Conservation (phyloP, 1,284 basidiomycete species). For the Meira nashicola region DNA sequence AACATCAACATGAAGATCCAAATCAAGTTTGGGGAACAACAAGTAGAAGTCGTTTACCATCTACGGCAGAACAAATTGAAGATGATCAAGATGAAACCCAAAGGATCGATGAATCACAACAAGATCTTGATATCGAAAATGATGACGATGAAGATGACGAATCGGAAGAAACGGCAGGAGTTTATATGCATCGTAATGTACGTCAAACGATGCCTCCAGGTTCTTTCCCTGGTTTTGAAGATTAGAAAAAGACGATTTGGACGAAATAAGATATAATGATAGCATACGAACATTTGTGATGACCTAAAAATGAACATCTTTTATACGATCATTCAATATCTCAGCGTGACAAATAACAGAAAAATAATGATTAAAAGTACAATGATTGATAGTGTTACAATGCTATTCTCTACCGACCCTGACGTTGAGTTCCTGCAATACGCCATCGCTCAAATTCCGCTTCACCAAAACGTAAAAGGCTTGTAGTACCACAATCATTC, state of each 20-base stretch:
- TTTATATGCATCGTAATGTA: conserved; percentile 31
- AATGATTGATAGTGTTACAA: too few species aligned
- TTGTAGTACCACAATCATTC: conserved; percentile 81
- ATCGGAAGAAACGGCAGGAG: conserved; percentile 21
- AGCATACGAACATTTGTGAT: too few species aligned
- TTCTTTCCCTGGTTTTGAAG: conserved; percentile 6
- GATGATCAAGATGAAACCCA: background rate
- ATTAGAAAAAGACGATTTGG: too few species aligned
- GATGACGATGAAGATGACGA: conserved; percentile 17
- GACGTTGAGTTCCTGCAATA: conserved; percentile 13
- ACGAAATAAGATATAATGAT: too few species aligned
- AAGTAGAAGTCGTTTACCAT: conserved; percentile 13
- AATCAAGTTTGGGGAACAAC: conserved; percentile 1
- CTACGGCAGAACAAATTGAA: conserved; percentile 8
- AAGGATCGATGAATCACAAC: conserved; percentile 1
- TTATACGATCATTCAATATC: too few species aligned
- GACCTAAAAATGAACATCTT: too few species aligned
- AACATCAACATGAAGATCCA: conserved; percentile 11
- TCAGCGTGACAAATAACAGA: too few species aligned
- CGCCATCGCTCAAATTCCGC: conserved; percentile 73
- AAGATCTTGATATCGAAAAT: background rate
- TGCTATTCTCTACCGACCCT: too few species aligned
- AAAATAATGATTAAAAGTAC: too few species aligned
- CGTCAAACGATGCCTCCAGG: conserved; percentile 6
- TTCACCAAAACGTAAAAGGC: conserved; percentile 82